Percentiles rank a stretch among this genome's conserved stretches.
These are phyloP conservation scores for Curvularia eragrostidis DNA, from an alignment of 2,329 filamentous ascomycete species.

Conservation along the genomic window DNA sequence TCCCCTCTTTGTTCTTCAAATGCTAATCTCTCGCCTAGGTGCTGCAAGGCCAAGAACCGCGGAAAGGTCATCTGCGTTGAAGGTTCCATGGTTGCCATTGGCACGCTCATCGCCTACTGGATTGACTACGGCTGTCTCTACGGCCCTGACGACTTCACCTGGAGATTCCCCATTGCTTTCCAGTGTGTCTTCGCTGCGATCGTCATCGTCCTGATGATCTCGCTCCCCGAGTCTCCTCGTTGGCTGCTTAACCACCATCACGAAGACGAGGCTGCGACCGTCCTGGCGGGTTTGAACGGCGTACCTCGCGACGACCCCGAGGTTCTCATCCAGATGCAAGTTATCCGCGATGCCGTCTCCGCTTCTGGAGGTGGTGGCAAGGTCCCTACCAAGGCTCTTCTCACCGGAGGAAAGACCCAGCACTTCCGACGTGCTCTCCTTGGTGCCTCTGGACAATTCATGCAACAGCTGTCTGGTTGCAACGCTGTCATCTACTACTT, in stretches of 20 bases:
- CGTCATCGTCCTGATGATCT: conserved; percentile 46
- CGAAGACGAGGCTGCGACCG: conserved; percentile 56
- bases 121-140: conserved; percentile 56
- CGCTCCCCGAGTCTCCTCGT: conserved; percentile 39
- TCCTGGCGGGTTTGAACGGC: conserved; percentile 58
- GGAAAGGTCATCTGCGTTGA: conserved; percentile 67
- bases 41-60: conserved; percentile 62
- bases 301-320: conserved; percentile 59
- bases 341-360: conserved; percentile 64
- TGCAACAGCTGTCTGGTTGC: conserved; percentile 60
- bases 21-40: conserved; percentile 20
- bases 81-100: conserved; percentile 59
- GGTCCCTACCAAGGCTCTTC: conserved; percentile 54
- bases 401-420: conserved; percentile 68
- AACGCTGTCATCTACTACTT: conserved; percentile 57
- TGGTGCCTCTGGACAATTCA: conserved; percentile 65
- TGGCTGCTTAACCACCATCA: conserved; percentile 46
- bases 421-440: conserved; percentile 68
- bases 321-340: conserved; percentile 65
- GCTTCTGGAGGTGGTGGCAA: conserved; percentile 46
- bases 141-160: conserved; percentile 43
- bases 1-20: neutral
- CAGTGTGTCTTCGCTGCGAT: conserved; percentile 57
- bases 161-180: conserved; percentile 61
- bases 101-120: conserved; percentile 60